phyloP scores from a whole-genome alignment of 768 basidiomycete species.

The Tulasnella sp. region DNA sequence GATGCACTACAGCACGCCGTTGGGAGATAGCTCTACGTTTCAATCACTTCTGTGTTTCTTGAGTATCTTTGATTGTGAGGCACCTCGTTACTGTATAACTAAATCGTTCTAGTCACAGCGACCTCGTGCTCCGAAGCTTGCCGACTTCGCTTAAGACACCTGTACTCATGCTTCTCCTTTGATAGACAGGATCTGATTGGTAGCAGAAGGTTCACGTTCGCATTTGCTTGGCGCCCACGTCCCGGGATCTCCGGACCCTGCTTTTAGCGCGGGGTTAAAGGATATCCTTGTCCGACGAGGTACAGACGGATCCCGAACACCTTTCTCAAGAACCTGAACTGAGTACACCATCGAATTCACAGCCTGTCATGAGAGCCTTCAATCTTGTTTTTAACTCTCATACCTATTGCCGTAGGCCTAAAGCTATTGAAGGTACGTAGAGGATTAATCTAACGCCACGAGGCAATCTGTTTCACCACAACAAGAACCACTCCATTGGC shows the following conservation, averaged over 20 bases:
- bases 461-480: too few relatives aligned
- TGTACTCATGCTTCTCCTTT: not conserved
- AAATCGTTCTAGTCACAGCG: not conserved
- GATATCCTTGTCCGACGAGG: too few relatives aligned
- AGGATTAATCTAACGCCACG: too few relatives aligned
- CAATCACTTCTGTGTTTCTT: not conserved
- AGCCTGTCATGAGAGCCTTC: not conserved
- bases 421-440: too few relatives aligned
- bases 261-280: too few relatives aligned
- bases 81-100: not conserved
- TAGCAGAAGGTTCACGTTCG: not conserved
- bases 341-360: not conserved
- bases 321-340: not conserved
- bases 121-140: not conserved
- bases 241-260: not conserved
- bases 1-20: not conserved
- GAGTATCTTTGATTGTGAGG: not conserved
- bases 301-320: not conserved
- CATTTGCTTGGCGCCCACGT: not conserved
- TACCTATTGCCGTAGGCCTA: too few relatives aligned
- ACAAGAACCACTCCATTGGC: too few relatives aligned
- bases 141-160: not conserved
- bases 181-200: not conserved
- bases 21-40: not conserved
- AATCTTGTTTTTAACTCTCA: too few relatives aligned